phyloP scores from a whole-genome alignment of 805 yeast genomes.

The Cephaloascus albidus region DNA sequence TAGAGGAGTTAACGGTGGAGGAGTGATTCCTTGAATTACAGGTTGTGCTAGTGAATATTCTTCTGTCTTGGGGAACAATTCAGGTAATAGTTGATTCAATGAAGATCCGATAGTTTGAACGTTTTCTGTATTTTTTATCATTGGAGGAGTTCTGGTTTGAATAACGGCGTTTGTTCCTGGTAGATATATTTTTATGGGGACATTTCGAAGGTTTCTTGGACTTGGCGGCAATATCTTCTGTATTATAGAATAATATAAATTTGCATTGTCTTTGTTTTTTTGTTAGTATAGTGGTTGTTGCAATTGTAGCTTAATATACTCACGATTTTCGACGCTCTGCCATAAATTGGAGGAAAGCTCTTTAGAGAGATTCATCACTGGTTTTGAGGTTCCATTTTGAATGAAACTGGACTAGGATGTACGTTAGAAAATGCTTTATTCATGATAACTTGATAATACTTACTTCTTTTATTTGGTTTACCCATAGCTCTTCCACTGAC shows the following conservation, averaged over 20 bases:
- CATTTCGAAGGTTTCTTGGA: conserved; percentile 13
- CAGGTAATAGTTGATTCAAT: conserved; percentile 22
- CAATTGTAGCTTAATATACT: no score
- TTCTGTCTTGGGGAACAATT: conserved; percentile 30
- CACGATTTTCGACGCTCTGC: conserved; percentile 33
- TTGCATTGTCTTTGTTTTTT: conserved; percentile 10
- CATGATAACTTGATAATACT: no score
- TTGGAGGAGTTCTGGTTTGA: no score
- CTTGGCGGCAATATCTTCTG: conserved; percentile 15
- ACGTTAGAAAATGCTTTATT: no score
- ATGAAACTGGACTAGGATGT: conserved; percentile 70
- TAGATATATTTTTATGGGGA: conserved; percentile 42
- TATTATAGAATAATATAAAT: conserved; percentile 9
- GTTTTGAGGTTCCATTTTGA: conserved; percentile 66
- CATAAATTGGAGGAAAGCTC: conserved; percentile 51
- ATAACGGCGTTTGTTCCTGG: conserved; percentile 25
- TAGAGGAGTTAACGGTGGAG: conserved; percentile 36
- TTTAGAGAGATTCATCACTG: conserved; percentile 69
- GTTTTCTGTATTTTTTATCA: conserved; percentile 12
- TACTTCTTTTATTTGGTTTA: conserved; percentile 80
- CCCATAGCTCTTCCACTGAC: conserved; percentile 44
- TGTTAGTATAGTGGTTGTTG: no score
- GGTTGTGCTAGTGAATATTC: conserved; percentile 29
- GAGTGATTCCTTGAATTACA: conserved; percentile 44
- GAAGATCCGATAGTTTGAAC: conserved; percentile 13